Evolutionary conservation across 345 rosid species (phyloP), one percentile per base, ranked within the genome.

Genomic region (Schrenkiella parvula): DNA sequence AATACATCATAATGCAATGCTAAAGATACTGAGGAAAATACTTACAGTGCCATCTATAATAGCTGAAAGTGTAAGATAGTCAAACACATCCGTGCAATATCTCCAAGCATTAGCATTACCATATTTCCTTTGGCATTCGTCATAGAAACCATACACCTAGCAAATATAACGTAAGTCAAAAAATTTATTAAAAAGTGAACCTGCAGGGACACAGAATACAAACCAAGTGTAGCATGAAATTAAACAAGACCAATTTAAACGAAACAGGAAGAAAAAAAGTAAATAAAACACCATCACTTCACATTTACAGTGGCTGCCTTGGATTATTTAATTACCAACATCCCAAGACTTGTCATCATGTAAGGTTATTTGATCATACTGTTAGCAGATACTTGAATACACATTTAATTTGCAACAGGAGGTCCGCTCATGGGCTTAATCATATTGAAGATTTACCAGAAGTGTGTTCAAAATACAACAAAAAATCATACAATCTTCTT

Each of bases 81-180:
- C 98, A 78, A 95, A 95, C 53, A 95, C 99, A 78, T 95, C 99
- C 11, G 99, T 95, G 82, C 99, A 95, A 70, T 95, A 95, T 71
- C 98, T 93, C 99, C 99, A 95, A 15, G 98, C 99, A 85, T 95
- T 95, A 59, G 99, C 99, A 92, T 95, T 95, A 59, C 99, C 99
- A 58, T 95, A 95, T 85, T 95, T 95, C 80, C 99, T 86, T 70
- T 95, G 99, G 84, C 99, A 95, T 71, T 95, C 99, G 34, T 95
- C 99, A 79, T 95, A 95, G 83, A 95, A 95, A 71, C 98, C 99
- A 69, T 95, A 95, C 41, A 95, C 99, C 99, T 95, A 50, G 18
- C 4, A 72, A 32, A n/a, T 8, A 19, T 17, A 60, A 14, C 12
- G 42, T 43, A 31, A 50, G 38, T 28, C 23, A 54, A 28, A 6